Base-by-base conservation (phyloP, 2,329 filamentous ascomycete genomes). In the Paracorniculantispora psalliotae region DNA sequence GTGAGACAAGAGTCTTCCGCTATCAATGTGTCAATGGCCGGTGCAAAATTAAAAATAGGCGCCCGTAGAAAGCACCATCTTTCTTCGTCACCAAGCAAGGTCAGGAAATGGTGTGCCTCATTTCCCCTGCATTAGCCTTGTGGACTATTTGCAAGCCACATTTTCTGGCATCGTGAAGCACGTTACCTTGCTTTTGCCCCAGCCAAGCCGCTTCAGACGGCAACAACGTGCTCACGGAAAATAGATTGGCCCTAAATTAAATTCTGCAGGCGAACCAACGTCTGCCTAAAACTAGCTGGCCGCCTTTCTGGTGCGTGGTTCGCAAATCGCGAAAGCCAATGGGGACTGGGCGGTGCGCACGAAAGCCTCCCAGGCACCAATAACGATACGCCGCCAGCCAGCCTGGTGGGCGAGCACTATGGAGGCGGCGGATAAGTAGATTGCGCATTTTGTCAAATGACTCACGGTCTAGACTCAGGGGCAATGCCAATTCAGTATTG, bases 41-140 rank as follows among this genome's bases (percentile, higher is more conserved):
- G 9, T 26, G 5, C 28, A 49, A 49, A 49, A 49, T 3, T 1
- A n/a, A n/a, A 33, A 7, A 25, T 30, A 25, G 43, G 43, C 21
- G 25, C 9, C 2, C 7, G 26, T 37, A 1, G 19, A 23, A 28
- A 17, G 3, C n/a, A 21, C 26, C 25, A 21, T 35, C 8, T 15
- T 12, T 6, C 15, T 8, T 8, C 48, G 13, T 37, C 19, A 51
- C 28, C 28, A 9, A 48, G 23, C 4, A 43, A 19, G 15, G 21
- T 28, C 15, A 28, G 5, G 2, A n/a, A n/a, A n/a, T n/a, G 17
- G 23, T 9, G 25, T 26, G 47, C 26, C 46, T 21, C 43, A 57
- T 57, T 51, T 51, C 55, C 55, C 55, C 55, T 57, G 55, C 55
- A 57, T 43, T 44, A 57, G 55, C 37, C 47, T 26, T 35, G 47